Base-by-base conservation (phyloP, 495 filamentous ascomycete genomes). In the Evansstolkia leycettana region DNA sequence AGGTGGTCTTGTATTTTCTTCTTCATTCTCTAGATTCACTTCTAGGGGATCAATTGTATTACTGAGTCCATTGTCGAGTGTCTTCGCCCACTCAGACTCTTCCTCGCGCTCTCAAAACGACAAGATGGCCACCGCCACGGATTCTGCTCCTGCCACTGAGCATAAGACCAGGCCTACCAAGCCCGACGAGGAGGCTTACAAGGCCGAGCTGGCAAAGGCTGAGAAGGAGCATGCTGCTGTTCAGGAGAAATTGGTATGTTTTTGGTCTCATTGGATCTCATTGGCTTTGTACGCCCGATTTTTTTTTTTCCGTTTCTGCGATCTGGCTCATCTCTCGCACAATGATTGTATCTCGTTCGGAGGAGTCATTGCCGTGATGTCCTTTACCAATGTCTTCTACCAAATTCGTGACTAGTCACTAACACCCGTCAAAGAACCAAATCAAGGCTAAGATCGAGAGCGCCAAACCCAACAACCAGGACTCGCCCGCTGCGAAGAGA, bases 391-490 rank as follows among this genome's bases (percentile, higher is more conserved):
- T n/a, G n/a, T n/a, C n/a, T n/a, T n/a, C n/a, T n/a, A n/a, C n/a
- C 5, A 23, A 23, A 5, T 23, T 39, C 17, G 9, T 29, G 28
- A 39, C 45, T 53, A 44, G 47, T 15, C 4, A 29, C 38, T 27
- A 27, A 36, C 28, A 31, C 34, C 36, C 20, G 10, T 16, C 51
- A 35, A 43, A 98, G 89, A 86, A 81, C 53, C 72, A 75, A 41
- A 64, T 89, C 57, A 86, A 84, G 60, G 72, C 77, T 47, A 93
- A 94, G 60, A 67, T 95, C 45, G 84, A 93, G 31, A 58, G 70
- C 31, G 82, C 80, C 34, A 70, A 78, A 41, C 80, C 81, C 18
- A 78, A 80, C 57, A 85, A 84, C 56, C 67, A 73, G 54, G 80
- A 78, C 52, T 82, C 73, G 0, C 82, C 85, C 2, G 55, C 66